phyloP scores from a whole-genome alignment of 257 asterid species.

The Striga asiatica region DNA sequence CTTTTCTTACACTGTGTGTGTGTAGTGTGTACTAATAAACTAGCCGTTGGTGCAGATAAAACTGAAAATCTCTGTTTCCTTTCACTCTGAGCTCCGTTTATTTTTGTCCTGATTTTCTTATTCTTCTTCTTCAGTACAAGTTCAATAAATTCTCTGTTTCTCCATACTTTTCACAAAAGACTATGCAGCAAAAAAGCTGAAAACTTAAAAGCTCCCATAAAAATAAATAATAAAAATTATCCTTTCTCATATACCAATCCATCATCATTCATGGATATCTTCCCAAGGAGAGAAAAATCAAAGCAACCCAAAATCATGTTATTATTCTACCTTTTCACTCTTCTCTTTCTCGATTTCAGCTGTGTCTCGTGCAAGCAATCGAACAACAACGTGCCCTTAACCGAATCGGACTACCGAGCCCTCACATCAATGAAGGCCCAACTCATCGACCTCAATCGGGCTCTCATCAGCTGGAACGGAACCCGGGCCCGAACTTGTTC shows the following conservation, averaged over 20 bases:
- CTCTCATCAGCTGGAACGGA: conserved; percentile 63
- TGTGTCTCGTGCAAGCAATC: conserved; percentile 23
- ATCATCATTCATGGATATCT: conserved; percentile 15
- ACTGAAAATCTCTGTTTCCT: neutral
- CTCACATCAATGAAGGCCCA: conserved; percentile 34
- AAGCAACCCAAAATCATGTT: neutral
- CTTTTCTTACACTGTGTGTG: neutral
- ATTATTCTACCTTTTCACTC: conserved; percentile 2
- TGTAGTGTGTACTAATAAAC: neutral
- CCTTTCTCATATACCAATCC: neutral
- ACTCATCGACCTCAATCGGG: conserved; percentile 34
- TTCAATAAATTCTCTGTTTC: neutral
- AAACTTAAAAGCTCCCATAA: neutral
- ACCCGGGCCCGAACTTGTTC: conserved; percentile 52
- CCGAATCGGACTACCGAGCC: conserved; percentile 37
- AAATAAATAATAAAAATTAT: neutral
- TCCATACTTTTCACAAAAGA: neutral
- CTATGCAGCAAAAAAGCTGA: neutral
- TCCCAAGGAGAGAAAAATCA: neutral
- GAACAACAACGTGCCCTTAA: conserved; percentile 34
- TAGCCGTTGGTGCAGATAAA: neutral
- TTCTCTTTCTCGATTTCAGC: conserved; percentile 17
- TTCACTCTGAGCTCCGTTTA: neutral
- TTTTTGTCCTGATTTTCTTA: neutral
- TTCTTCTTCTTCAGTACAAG: neutral